Evolutionary conservation across 2,329 filamentous ascomycete genomes (phyloP).

Genomic region (Calycina marina): DNA sequence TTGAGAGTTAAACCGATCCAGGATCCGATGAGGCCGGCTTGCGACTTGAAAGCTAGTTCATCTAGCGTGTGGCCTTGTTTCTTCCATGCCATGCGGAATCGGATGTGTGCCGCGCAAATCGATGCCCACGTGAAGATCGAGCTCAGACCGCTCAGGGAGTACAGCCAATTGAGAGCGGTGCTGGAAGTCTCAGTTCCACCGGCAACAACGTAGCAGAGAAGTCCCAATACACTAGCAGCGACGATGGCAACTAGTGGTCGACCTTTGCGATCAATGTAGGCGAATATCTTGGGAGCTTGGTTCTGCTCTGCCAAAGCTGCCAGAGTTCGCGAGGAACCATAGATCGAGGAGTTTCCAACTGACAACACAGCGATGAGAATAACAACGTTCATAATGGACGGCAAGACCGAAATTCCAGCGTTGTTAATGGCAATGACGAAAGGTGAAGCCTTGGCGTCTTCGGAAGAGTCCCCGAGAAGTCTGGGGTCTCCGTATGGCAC

Average conservation of each 20-base stretch:
- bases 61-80: conserved; percentile 41
- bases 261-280: conserved; percentile 41
- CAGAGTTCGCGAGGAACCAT: conserved; percentile 43
- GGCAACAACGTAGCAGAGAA: conserved; percentile 35
- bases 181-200: conserved; percentile 30
- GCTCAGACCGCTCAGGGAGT: conserved; percentile 46
- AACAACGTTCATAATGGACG: conserved; percentile 43
- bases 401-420: conserved; percentile 35
- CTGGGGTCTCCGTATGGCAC: conserved; percentile 28
- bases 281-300: conserved; percentile 40
- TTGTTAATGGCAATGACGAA: conserved; percentile 43
- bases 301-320: conserved; percentile 44
- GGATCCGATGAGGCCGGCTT: conserved; percentile 45
- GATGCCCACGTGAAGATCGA: conserved; percentile 48
- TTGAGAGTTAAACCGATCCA: conserved; percentile 45
- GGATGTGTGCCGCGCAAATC: conserved; percentile 52
- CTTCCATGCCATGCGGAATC: conserved; percentile 48
- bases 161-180: conserved; percentile 47
- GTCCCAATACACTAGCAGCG: conserved; percentile 21
- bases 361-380: conserved; percentile 44
- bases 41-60: conserved; percentile 49
- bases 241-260: conserved; percentile 37
- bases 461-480: conserved; percentile 23
- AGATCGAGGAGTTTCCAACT: conserved; percentile 43
- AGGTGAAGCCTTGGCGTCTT: conserved; percentile 29